phyloP scores from a whole-genome alignment of 2,329 filamentous ascomycete genomes.

The Cladophialophora immunda region DNA sequence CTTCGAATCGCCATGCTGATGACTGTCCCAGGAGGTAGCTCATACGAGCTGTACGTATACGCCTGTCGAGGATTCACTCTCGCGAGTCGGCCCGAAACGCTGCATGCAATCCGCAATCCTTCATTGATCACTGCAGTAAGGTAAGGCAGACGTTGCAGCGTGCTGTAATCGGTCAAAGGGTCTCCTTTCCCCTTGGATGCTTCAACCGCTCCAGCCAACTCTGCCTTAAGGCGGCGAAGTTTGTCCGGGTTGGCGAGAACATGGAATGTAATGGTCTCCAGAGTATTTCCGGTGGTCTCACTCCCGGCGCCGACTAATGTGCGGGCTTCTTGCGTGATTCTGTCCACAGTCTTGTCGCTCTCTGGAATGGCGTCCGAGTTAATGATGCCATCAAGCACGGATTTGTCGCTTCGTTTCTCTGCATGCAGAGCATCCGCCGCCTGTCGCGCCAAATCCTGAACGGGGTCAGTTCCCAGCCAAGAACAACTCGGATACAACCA shows the following conservation, averaged over 20 bases:
- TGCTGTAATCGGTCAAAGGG: conserved; percentile 28
- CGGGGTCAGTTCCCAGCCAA: conserved; percentile 10
- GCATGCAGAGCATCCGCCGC: conserved; percentile 27
- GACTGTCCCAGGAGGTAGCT: conserved; percentile 37
- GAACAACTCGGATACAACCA: conserved; percentile 5
- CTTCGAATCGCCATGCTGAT: conserved; percentile 40
- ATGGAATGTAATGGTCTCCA: conserved; percentile 37
- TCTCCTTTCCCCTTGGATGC: conserved; percentile 31
- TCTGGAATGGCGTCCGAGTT: conserved; percentile 44
- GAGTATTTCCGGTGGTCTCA: conserved; percentile 38
- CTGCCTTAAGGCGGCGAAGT: conserved; percentile 42
- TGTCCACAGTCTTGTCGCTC: conserved; percentile 44
- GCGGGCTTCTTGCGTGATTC: conserved; percentile 42
- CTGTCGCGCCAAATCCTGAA: conserved; percentile 33
- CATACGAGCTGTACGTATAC: conserved; percentile 31
- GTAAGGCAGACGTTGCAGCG: conserved; percentile 48
- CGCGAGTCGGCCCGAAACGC: conserved; percentile 45
- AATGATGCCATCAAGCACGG: conserved; percentile 37
- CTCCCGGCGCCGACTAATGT: conserved; percentile 38
- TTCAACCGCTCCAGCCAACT: conserved; percentile 43
- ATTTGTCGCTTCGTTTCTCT: conserved; percentile 40
- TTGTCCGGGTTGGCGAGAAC: conserved; percentile 36
- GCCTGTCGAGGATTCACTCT: conserved; percentile 31
- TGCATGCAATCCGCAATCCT: conserved; percentile 58
- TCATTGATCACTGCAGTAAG: conserved; percentile 62